These are phyloP conservation scores for Rubia yunnanensis DNA, from an alignment of 257 asterid species.

Conservation along the genomic window DNA sequence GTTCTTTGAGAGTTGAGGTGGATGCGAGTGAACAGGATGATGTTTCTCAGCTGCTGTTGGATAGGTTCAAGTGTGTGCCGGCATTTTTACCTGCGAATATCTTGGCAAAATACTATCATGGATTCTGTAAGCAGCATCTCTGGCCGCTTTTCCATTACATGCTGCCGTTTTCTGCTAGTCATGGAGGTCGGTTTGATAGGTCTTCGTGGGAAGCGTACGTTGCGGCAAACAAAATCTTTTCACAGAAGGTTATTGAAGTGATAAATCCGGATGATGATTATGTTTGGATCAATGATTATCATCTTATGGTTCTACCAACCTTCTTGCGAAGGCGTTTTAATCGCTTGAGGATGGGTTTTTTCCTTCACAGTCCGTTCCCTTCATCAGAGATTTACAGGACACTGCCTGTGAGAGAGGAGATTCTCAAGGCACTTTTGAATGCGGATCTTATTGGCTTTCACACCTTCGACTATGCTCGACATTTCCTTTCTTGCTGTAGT, in stretches of 20 bases:
- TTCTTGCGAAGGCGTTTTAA: conserved; percentile 40
- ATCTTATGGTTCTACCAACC: conserved; percentile 47
- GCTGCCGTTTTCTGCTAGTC: conserved; percentile 45
- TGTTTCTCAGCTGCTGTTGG: conserved; percentile 42
- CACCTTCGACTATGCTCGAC: conserved; percentile 45
- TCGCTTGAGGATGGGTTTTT: conserved; percentile 42
- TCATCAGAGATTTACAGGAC: conserved; percentile 48
- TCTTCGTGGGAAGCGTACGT: conserved; percentile 52
- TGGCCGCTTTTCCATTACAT: conserved; percentile 52
- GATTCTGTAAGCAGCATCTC: conserved; percentile 44
- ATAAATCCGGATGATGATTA: conserved; percentile 51
- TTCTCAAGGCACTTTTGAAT: conserved; percentile 38
- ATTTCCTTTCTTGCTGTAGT: conserved; percentile 46
- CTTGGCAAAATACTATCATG: conserved; percentile 40
- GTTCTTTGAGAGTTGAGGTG: conserved; percentile 39
- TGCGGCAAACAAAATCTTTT: conserved; percentile 43
- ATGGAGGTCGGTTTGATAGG: conserved; percentile 44
- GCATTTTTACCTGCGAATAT: conserved; percentile 40
- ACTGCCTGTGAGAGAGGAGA: conserved; percentile 40
- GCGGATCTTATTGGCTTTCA: conserved; percentile 44
- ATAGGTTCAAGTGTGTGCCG: conserved; percentile 44
- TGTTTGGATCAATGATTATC: conserved; percentile 51
- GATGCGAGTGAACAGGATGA: conserved; percentile 47
- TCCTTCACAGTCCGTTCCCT: conserved; percentile 47
- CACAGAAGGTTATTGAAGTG: conserved; percentile 48